A percentile compares a stretch with the other conserved stretches of the same genome.
Conservation (phyloP, 2,329 filamentous ascomycete genomes). For the Paecilomyces dactylethromorphus region DNA sequence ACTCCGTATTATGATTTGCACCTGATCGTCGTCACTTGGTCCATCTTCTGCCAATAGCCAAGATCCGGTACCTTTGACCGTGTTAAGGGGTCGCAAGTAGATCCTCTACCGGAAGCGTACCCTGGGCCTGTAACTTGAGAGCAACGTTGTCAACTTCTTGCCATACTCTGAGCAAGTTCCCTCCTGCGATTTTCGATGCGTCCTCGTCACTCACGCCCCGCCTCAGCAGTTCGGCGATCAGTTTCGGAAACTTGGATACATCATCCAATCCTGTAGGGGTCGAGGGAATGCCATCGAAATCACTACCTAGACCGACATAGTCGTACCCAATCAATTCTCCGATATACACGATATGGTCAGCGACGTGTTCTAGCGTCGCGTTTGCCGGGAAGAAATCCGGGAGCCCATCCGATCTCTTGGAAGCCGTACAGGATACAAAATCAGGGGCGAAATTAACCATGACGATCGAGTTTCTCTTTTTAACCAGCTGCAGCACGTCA, state of each 20-base stretch:
- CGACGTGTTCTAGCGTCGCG: slow-evolving; percentile 70
- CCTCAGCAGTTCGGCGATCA: slow-evolving; percentile 68
- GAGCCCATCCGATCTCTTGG: slow-evolving; percentile 55
- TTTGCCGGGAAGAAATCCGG: slow-evolving; percentile 63
- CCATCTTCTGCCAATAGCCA: neutral
- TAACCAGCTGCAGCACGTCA: slow-evolving; percentile 70
- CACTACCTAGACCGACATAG: slow-evolving; percentile 80
- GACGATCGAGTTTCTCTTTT: slow-evolving; percentile 65
- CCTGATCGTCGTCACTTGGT: neutral
- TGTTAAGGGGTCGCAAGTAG: slow-evolving; percentile 14
- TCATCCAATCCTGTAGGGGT: slow-evolving; percentile 74
- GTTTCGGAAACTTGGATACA: slow-evolving; percentile 72
- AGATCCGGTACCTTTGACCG: neutral
- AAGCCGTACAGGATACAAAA: slow-evolving; percentile 69
- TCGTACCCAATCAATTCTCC: slow-evolving; percentile 78
- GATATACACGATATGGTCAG: slow-evolving; percentile 74
- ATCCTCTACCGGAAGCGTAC: slow-evolving; percentile 42
- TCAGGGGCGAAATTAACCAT: slow-evolving; percentile 87
- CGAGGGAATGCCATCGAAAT: slow-evolving; percentile 65
- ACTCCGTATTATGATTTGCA: neutral
- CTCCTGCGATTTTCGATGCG: slow-evolving; percentile 67
- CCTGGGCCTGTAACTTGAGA: slow-evolving; percentile 53
- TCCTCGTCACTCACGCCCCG: slow-evolving; percentile 69
- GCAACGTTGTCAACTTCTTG: slow-evolving; percentile 68
- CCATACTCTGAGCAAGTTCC: slow-evolving; percentile 82